These are phyloP conservation scores for Saxophila tyrrhenica DNA, from an alignment of 495 filamentous ascomycete species.

Conservation along the genomic window DNA sequence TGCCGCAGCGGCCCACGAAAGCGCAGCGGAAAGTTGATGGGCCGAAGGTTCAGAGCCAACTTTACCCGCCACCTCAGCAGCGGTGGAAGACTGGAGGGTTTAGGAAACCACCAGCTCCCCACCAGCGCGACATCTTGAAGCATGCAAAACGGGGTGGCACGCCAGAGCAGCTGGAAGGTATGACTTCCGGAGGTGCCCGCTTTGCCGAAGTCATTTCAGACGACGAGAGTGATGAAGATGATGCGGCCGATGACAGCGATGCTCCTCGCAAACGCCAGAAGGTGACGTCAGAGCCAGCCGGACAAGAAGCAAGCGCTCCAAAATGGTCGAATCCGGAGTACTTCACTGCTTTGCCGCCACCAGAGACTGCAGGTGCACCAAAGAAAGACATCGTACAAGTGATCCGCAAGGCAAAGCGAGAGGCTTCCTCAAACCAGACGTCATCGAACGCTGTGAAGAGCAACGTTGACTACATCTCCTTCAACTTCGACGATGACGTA, in stretches of 20 bases:
- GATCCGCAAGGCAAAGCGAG: conserved; percentile 71
- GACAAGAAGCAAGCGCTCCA: conserved; percentile 37
- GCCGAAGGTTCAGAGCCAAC: not conserved
- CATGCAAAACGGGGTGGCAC: conserved; percentile 13
- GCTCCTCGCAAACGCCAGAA: conserved; percentile 5
- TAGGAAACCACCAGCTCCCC: not conserved
- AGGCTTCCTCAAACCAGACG: conserved; percentile 27
- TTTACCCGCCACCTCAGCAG: not conserved
- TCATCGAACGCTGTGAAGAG: conserved; percentile 44
- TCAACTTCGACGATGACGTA: conserved; percentile 48
- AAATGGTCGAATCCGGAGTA: conserved; percentile 94
- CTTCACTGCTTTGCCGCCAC: conserved; percentile 70
- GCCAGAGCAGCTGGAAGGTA: conserved; percentile 27
- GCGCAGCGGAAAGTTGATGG: not conserved
- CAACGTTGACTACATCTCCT: conserved; percentile 76
- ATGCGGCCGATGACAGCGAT: conserved; percentile 33
- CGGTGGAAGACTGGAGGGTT: not conserved
- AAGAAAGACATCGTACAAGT: conserved; percentile 74
- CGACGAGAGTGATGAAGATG: conserved; percentile 48
- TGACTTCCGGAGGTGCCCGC: conserved; percentile 17
- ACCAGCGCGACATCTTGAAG: conserved; percentile 11
- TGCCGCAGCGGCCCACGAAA: not conserved
- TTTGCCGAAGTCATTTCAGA: conserved; percentile 50
- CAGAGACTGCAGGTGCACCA: conserved; percentile 51
- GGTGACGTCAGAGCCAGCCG: not conserved